These are phyloP conservation scores for Colletotrichum scovillei DNA, from an alignment of 2,329 filamentous ascomycete genomes.

Conservation along the genomic window DNA sequence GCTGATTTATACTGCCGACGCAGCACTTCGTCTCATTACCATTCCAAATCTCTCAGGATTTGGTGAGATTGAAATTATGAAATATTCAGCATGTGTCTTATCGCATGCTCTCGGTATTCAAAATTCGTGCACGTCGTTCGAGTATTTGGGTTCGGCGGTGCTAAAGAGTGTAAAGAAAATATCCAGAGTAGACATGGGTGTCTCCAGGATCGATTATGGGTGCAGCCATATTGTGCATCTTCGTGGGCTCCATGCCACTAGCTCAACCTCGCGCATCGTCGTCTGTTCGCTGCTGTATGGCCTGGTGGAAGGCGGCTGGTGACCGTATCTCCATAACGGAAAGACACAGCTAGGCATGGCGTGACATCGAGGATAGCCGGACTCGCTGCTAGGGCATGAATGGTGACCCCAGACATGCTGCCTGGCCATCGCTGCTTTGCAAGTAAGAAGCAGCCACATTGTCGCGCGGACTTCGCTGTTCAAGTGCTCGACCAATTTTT, in stretches of 20 bases:
- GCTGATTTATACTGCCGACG: background rate
- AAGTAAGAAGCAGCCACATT: background rate
- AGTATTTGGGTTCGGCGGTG: background rate
- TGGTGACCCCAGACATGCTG: background rate
- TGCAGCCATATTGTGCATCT: background rate
- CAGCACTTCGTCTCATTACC: background rate
- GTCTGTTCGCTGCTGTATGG: background rate
- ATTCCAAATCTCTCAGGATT: background rate
- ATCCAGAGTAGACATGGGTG: background rate
- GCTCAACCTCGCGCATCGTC: background rate
- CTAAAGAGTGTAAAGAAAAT: constrained; percentile 14
- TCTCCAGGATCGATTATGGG: background rate
- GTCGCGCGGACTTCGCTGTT: background rate
- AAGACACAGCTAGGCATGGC: background rate
- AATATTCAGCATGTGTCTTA: constrained; percentile 36
- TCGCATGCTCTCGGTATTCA: constrained; percentile 36
- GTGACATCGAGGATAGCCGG: background rate
- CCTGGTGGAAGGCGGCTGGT: background rate
- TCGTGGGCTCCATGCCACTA: background rate
- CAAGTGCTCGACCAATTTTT: background rate
- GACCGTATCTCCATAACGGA: background rate
- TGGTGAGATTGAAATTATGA: constrained; percentile 4
- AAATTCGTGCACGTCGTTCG: constrained; percentile 7
- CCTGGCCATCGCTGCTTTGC: background rate
- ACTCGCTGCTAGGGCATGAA: background rate